Evolutionary conservation across 2,329 filamentous ascomycete genomes (phyloP).

Genomic region (Aulographum hederae): DNA sequence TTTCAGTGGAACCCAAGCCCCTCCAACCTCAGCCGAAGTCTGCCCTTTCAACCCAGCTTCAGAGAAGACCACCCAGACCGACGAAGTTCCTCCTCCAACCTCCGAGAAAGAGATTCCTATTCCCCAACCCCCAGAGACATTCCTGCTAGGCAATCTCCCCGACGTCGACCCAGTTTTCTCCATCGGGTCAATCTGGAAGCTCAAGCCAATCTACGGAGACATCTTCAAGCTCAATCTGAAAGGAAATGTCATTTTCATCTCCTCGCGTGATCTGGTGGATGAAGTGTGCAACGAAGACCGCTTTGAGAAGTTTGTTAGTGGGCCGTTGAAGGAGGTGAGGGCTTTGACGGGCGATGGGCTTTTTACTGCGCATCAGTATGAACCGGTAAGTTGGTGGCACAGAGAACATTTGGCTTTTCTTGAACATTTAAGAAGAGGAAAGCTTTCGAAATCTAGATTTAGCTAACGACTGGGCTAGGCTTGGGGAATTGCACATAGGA

Average conservation of each 20-base stretch:
- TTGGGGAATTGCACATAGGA: slow-evolving; percentile 32
- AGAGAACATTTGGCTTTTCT: too few species aligned
- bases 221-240: slow-evolving; percentile 3
- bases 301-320: slow-evolving; percentile 1
- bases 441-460: too few species aligned
- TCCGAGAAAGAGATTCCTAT: too few species aligned
- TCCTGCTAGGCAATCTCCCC: slow-evolving; percentile 3
- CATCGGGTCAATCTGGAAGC: slow-evolving; percentile 1
- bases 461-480: too few species aligned
- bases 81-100: too few species aligned
- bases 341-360: slow-evolving; percentile 1
- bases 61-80: too few species aligned
- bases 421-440: background rate
- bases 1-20: too few species aligned
- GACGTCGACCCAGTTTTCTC: slow-evolving; percentile 1
- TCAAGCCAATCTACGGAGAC: slow-evolving; percentile 3
- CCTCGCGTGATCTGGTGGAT: slow-evolving; percentile 2
- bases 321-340: background rate
- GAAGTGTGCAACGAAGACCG: slow-evolving; percentile 4
- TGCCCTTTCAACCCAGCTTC: too few species aligned
- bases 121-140: too few species aligned
- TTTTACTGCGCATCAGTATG: too few species aligned
- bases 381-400: too few species aligned
- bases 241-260: background rate
- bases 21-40: too few species aligned